Conservation (phyloP, 495 filamentous ascomycete species). For the Cladorrhinum samala region DNA sequence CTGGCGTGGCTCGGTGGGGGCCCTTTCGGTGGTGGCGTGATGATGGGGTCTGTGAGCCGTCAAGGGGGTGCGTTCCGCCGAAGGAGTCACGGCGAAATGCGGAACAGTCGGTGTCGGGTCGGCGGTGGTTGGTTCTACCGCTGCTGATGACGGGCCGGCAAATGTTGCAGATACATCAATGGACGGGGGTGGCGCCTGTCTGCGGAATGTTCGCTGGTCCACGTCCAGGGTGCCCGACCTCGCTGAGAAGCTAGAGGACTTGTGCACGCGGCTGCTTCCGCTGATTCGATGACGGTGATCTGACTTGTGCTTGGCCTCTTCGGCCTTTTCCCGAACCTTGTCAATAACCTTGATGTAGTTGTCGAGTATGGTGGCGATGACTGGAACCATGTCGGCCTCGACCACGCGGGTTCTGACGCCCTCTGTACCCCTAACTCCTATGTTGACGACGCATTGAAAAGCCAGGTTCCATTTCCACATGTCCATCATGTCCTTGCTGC, state of each 20-base stretch:
- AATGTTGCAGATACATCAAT: constrained; percentile 42
- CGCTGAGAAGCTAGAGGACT: constrained; percentile 44
- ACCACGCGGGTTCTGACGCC: constrained; percentile 88
- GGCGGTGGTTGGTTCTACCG: constrained; percentile 26
- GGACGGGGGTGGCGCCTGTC: constrained; percentile 41
- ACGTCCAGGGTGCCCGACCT: constrained; percentile 40
- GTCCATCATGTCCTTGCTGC: constrained; percentile 96
- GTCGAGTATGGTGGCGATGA: constrained; percentile 97
- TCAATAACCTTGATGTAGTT: constrained; percentile 97
- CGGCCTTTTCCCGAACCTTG: constrained; percentile 76
- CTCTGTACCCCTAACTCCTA: constrained; percentile 93
- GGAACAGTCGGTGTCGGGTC: constrained; percentile 59
- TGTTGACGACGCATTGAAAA: constrained; percentile 98
- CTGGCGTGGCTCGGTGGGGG: constrained; percentile 34
- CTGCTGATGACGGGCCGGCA: constrained; percentile 40
- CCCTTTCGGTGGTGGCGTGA: constrained; percentile 53
- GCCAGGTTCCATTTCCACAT: constrained; percentile 99
- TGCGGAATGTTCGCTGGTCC: constrained; percentile 40
- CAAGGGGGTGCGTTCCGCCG: constrained; percentile 67
- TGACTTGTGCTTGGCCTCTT: constrained; percentile 53
- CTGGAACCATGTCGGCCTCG: constrained; percentile 97
- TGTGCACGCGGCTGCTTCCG: constrained; percentile 37
- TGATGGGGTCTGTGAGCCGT: constrained; percentile 47
- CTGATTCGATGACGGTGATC: constrained; percentile 40
- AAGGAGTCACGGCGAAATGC: constrained; percentile 62